Percentiles rank a stretch among this genome's conserved stretches.
These are phyloP conservation scores for Rhynchospora pubera DNA, from an alignment of 176 grass and related monocot genomes.

Conservation along the genomic window DNA sequence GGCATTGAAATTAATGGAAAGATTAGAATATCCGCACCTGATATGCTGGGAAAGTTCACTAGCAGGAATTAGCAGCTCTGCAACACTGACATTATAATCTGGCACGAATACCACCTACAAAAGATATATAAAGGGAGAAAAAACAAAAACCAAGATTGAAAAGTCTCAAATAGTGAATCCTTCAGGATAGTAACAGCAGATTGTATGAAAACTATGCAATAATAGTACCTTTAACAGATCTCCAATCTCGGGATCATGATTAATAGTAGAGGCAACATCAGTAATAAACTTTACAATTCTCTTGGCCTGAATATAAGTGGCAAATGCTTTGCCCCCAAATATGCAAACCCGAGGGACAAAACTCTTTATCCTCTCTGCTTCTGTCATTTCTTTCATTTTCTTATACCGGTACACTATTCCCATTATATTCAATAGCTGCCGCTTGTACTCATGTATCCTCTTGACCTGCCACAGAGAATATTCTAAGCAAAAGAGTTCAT, in stretches of 20 bases:
- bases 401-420: conserved; percentile 97
- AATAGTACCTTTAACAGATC: conserved; percentile 84
- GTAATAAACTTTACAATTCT: conserved; percentile 96
- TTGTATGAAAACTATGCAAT: neutral
- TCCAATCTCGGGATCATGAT: conserved; percentile 89
- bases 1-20: neutral
- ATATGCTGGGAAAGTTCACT: conserved; percentile 99
- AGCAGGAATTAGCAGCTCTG: conserved; percentile 80
- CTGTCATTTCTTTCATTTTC: conserved; percentile 98
- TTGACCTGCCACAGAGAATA: conserved; percentile 59
- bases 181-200: conserved; percentile 10
- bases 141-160: conserved; percentile 42
- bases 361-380: conserved; percentile 49
- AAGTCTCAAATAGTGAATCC: conserved; percentile 29
- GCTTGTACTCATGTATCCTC: conserved; percentile 97
- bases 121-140: conserved; percentile 1
- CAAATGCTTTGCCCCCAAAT: conserved; percentile 99
- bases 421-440: conserved; percentile 88
- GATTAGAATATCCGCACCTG: conserved; percentile 32
- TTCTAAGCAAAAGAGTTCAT: conserved; percentile 14
- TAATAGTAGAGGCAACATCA: conserved; percentile 84
- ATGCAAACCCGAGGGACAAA: conserved; percentile 93
- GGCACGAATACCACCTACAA: conserved; percentile 93
- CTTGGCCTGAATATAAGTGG: conserved; percentile 95
- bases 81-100: conserved; percentile 98